Evolutionary conservation across 768 basidiomycete genomes (phyloP), one percentile per base, ranked within the genome.

Genomic region (Amanita pseudoporphyria): DNA sequence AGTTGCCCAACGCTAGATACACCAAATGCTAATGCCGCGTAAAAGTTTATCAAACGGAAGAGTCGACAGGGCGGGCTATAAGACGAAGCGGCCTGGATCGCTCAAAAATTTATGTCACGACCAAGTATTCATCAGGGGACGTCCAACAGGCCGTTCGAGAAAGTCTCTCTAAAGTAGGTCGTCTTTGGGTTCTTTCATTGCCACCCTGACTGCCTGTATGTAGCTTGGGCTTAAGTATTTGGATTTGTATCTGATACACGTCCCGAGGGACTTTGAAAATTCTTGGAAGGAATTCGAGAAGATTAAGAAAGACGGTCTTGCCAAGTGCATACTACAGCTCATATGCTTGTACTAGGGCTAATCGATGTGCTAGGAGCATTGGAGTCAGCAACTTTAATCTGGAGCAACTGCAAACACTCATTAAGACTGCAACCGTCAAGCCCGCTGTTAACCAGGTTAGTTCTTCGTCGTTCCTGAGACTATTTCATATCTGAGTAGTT

Each of bases 371-470:
- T 50, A 84, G 81, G 73, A 82, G 77, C 60, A 83, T 84, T 47
- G 84, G 84, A 14, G 82, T 88, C 48, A 81, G 79, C 65, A 87
- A 87, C 63, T 86, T 82, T 60, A 60, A 58, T 3, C 53, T 83
- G 28, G 60, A 68, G 1, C 63, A 80, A 42, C 67, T 88, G 14
- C 67, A 82, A 56, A 61, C 61, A 3, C 53, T 87, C 3, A 47
- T 79, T 46, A 74, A 73, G 55, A 59, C 62, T 0, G 79, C 80
- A 1, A 68, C 64, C 31, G 62, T 81, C 55, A 76, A 71, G 32
- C 86, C 85, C 3, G 81, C 77, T 1, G 82, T 82, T 35, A 86
- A 89, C 58, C 85, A 88, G 68, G 84, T 79, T n/a, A n/a, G 3
- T 53, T 56, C 30, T 50, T 18, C 21, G 18, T 10, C 19, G 18